Conservation (phyloP, 768 basidiomycete species). For the Pluteus cervinus region DNA sequence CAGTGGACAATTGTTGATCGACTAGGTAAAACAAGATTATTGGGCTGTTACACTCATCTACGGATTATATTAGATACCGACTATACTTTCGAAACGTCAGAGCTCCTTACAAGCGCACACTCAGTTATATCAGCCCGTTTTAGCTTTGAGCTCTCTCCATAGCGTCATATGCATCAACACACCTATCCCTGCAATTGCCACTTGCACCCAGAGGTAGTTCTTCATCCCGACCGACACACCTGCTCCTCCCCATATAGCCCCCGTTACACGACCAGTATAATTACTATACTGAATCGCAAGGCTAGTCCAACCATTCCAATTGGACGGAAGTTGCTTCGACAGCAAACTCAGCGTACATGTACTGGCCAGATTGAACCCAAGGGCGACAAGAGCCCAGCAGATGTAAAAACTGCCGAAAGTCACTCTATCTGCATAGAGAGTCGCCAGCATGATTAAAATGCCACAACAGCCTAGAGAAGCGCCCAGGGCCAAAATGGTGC, state of each 20-base stretch:
- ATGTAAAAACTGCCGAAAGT: slow-evolving; percentile 42
- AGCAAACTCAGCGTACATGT: slow-evolving; percentile 62
- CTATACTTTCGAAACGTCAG: too few species aligned
- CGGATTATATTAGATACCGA: too few species aligned
- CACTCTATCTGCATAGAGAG: slow-evolving; percentile 34
- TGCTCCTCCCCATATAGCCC: slow-evolving; percentile 64
- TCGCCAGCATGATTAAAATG: slow-evolving; percentile 42
- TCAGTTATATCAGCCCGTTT: slow-evolving; percentile 56
- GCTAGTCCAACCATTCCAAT: slow-evolving; percentile 53
- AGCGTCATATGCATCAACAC: slow-evolving; percentile 44
- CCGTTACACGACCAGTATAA: slow-evolving; percentile 57
- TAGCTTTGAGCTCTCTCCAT: slow-evolving; percentile 63
- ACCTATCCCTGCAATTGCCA: slow-evolving; percentile 55
- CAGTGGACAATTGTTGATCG: too few species aligned
- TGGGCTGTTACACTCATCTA: too few species aligned
- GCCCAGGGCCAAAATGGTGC: slow-evolving; percentile 50
- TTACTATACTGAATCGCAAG: slow-evolving; percentile 66
- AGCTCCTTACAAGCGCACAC: too few species aligned
- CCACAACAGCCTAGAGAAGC: slow-evolving; percentile 44
- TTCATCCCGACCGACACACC: slow-evolving; percentile 56
- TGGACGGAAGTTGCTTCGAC: slow-evolving; percentile 60
- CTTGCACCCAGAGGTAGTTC: slow-evolving; percentile 52
- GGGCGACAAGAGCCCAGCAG: slow-evolving; percentile 55
- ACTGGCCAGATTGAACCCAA: slow-evolving; percentile 70
- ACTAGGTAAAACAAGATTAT: too few species aligned